These are phyloP conservation scores for Medicago ruthenica DNA, from an alignment of 306 rosid genomes.

Conservation along the genomic window DNA sequence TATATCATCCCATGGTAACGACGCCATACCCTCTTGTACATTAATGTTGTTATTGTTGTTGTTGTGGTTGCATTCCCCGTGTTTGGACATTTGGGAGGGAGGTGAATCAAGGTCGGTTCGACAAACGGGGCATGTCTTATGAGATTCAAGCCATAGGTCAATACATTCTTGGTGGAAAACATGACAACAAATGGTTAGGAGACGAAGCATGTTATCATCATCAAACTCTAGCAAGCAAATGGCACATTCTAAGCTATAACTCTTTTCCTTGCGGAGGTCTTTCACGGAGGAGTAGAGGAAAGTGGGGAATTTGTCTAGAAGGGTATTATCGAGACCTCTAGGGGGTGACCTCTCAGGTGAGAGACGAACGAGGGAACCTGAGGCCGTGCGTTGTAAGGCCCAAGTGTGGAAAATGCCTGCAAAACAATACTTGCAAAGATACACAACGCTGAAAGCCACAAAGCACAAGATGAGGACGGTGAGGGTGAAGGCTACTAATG, in stretches of 20 bases:
- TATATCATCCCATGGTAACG: conserved; percentile 22
- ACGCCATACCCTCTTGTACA: neutral
- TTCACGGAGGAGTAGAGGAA: conserved; percentile 64
- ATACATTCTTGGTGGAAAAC: conserved; percentile 85
- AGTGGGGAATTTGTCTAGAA: conserved; percentile 61
- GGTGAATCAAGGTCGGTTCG: conserved; percentile 59
- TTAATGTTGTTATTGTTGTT: neutral
- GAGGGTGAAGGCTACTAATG: conserved; percentile 53
- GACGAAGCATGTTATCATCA: conserved; percentile 64
- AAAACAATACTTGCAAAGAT: conserved; percentile 56
- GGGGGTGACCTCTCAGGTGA: conserved; percentile 30
- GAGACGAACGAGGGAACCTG: conserved; percentile 41
- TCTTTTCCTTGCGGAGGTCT: conserved; percentile 56
- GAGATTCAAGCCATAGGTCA: conserved; percentile 75
- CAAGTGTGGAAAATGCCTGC: conserved; percentile 40
- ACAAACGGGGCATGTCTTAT: conserved; percentile 85
- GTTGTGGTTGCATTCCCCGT: neutral
- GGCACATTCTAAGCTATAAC: conserved; percentile 64
- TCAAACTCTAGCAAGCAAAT: conserved; percentile 76
- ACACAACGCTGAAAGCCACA: conserved; percentile 53
- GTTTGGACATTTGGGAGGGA: conserved; percentile 14
- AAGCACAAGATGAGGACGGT: conserved; percentile 54
- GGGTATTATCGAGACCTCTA: conserved; percentile 59
- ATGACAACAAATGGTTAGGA: conserved; percentile 64
- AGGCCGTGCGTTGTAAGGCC: conserved; percentile 48